Evolutionary conservation across 192 early-diverging fungal species (phyloP).

Genomic region (Coemansia sp.): DNA sequence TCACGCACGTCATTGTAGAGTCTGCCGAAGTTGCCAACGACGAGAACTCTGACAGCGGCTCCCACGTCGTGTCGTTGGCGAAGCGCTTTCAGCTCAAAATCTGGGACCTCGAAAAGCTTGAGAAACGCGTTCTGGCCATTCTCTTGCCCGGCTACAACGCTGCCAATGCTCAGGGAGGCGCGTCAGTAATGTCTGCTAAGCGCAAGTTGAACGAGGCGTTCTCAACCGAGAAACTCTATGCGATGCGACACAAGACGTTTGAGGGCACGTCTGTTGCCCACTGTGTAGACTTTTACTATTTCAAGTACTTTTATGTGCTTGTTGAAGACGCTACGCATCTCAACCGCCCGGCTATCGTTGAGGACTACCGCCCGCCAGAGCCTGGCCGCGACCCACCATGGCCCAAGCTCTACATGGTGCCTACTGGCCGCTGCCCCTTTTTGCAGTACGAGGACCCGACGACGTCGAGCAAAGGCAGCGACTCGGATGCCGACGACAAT

Average conservation of each 20-base stretch:
- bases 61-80: slow-evolving; percentile 37
- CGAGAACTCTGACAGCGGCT: slow-evolving; percentile 22
- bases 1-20: slow-evolving; percentile 53
- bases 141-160: slow-evolving; percentile 46
- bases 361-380: slow-evolving; percentile 50
- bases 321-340: slow-evolving; percentile 51
- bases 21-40: slow-evolving; percentile 5
- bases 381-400: slow-evolving; percentile 48
- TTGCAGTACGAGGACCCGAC: slow-evolving; percentile 56
- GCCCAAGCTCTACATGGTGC: slow-evolving; percentile 58
- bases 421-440: slow-evolving; percentile 55
- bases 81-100: slow-evolving; percentile 47
- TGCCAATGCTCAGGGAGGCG: slow-evolving; percentile 15
- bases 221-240: slow-evolving; percentile 41
- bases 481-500: slow-evolving; percentile 42
- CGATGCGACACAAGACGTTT: slow-evolving; percentile 48
- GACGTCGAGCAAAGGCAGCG: slow-evolving; percentile 52
- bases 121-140: slow-evolving; percentile 41
- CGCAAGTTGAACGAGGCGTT: slow-evolving; percentile 54
- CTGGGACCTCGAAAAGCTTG: slow-evolving; percentile 48
- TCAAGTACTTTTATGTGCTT: slow-evolving; percentile 52
- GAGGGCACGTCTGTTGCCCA: slow-evolving; percentile 39
- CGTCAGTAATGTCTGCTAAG: slow-evolving; percentile 45
- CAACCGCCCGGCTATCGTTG: slow-evolving; percentile 47
- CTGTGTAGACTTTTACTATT: slow-evolving; percentile 51